Percentiles rank a stretch among this genome's conserved stretches.
phyloP scores from a whole-genome alignment of 108 stramenopile genomes.

The Ochromonas danica region DNA sequence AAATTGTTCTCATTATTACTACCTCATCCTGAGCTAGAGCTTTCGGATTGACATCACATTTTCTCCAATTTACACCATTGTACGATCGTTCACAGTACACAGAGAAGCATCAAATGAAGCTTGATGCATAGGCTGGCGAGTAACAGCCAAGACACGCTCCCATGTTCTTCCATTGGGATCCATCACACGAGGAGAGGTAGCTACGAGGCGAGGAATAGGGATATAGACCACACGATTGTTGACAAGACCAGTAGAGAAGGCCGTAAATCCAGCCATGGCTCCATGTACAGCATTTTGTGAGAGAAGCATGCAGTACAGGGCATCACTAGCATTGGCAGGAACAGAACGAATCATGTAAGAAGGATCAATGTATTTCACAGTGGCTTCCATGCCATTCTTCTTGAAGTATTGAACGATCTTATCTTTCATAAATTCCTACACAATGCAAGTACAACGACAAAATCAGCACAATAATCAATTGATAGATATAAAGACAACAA shows the following conservation, averaged over 20 bases:
- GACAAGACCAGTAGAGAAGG: conserved; percentile 86
- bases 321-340: conserved; percentile 87
- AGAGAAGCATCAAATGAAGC: neutral
- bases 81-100: conserved; percentile 11
- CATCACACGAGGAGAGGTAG: conserved; percentile 86
- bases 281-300: conserved; percentile 97
- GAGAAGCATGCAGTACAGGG: conserved; percentile 91
- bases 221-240: conserved; percentile 91
- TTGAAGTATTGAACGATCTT: conserved; percentile 71
- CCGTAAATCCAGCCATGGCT: conserved; percentile 96
- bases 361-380: conserved; percentile 91
- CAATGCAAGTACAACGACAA: neutral
- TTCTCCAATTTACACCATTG: conserved; percentile 20
- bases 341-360: conserved; percentile 95
- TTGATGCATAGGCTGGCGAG: conserved; percentile 77
- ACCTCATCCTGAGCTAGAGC: no score
- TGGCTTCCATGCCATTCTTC: conserved; percentile 53
- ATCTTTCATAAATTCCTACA: conserved; percentile 71
- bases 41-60: no score
- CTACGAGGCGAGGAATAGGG: conserved; percentile 86
- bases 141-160: conserved; percentile 88
- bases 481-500: neutral
- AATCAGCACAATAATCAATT: neutral
- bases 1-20: no score
- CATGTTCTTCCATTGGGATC: conserved; percentile 86